Conservation (phyloP, 2,329 filamentous ascomycete species). For the Penicillium sp. region DNA sequence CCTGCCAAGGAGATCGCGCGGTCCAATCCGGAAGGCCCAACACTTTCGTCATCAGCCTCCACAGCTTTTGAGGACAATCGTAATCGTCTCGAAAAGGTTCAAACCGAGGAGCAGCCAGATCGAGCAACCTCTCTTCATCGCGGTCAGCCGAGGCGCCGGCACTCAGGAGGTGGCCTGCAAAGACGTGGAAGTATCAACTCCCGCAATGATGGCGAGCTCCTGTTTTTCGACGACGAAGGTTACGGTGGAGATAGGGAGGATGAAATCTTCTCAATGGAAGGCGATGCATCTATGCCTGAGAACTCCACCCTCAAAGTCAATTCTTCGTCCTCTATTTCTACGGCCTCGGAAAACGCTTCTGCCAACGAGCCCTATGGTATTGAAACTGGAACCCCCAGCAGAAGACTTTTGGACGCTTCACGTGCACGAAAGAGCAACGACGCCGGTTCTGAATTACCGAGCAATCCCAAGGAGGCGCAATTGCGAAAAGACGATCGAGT, state of each 20-base stretch:
- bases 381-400: neutral
- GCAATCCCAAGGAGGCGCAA: conserved; percentile 76
- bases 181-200: conserved; percentile 70
- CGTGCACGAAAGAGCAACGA: conserved; percentile 16
- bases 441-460: conserved; percentile 46
- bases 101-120: conserved; percentile 48
- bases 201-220: conserved; percentile 70
- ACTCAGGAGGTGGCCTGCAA: conserved; percentile 81
- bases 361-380: neutral
- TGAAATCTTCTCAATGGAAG: conserved; percentile 67
- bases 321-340: conserved; percentile 16
- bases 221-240: conserved; percentile 87
- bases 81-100: conserved; percentile 34
- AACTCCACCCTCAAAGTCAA: conserved; percentile 1
- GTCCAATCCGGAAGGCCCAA: conserved; percentile 25
- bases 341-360: conserved; percentile 8
- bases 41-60: conserved; percentile 39
- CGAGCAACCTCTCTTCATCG: conserved; percentile 31
- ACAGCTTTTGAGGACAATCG: conserved; percentile 37
- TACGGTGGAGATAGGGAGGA: conserved; percentile 77
- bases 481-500: conserved; percentile 58
- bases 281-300: conserved; percentile 35
- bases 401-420: conserved; percentile 1
- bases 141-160: conserved; percentile 59
- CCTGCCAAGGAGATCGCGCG: conserved; percentile 30